Conservation (phyloP, 805 yeast species). For the Metschnikowia corniflorae region DNA sequence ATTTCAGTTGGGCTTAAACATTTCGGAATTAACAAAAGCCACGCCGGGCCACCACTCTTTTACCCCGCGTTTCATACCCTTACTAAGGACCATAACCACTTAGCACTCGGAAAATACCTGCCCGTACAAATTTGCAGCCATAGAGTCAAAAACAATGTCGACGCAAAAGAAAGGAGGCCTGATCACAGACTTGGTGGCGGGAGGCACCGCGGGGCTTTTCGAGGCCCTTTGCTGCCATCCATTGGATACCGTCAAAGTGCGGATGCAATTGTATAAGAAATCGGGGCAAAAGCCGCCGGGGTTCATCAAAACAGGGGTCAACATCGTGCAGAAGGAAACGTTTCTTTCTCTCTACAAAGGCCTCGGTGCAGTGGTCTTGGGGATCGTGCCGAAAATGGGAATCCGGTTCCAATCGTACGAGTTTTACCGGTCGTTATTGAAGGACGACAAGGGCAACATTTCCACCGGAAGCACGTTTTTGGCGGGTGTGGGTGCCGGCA, state of each 20-base stretch:
- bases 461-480: slow-evolving; percentile 73
- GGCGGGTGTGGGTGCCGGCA: slow-evolving; percentile 97
- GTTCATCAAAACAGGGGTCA: slow-evolving; percentile 74
- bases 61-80: too few species aligned
- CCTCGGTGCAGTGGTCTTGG: slow-evolving; percentile 93
- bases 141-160: too few species aligned
- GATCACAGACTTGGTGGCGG: slow-evolving; percentile 74
- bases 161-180: slow-evolving; percentile 35
- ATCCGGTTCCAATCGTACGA: slow-evolving; percentile 94
- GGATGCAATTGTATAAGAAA: slow-evolving; percentile 88
- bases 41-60: too few species aligned
- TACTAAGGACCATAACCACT: too few species aligned
- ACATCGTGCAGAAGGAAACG: slow-evolving; percentile 76
- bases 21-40: too few species aligned
- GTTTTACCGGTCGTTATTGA: slow-evolving; percentile 69
- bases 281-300: slow-evolving; percentile 80
- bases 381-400: slow-evolving; percentile 98
- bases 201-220: slow-evolving; percentile 95
- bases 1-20: too few species aligned
- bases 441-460: slow-evolving; percentile 60
- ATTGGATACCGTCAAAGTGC: slow-evolving; percentile 93
- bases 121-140: too few species aligned
- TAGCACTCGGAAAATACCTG: too few species aligned
- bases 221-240: slow-evolving; percentile 99
- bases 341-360: slow-evolving; percentile 89